phyloP scores from a whole-genome alignment of 306 rosid species.

The Sechiopsis laciniata region DNA sequence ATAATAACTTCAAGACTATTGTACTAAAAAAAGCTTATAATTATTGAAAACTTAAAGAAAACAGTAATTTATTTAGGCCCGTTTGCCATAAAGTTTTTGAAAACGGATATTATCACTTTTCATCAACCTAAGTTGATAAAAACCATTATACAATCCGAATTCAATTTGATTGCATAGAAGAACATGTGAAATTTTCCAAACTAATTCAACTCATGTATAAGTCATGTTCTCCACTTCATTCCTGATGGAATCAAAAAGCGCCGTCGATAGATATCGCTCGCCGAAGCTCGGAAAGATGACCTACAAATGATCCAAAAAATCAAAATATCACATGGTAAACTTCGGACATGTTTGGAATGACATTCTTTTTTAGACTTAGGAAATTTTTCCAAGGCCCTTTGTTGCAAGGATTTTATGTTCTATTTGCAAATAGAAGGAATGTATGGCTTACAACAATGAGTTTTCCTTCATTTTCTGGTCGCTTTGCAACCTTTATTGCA shows the following conservation, averaged over 20 bases:
- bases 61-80: too few relatives aligned
- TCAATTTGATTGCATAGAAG: background rate
- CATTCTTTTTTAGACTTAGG: too few relatives aligned
- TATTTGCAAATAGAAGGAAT: conserved; percentile 24
- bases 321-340: background rate
- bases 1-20: too few relatives aligned
- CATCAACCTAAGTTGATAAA: background rate
- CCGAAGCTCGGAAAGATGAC: conserved; percentile 63
- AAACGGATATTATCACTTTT: too few relatives aligned
- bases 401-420: background rate
- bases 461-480: conserved; percentile 66
- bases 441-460: conserved; percentile 52
- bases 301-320: conserved; percentile 24
- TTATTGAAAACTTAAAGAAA: too few relatives aligned
- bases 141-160: background rate
- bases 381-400: too few relatives aligned
- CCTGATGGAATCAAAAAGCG: too few relatives aligned
- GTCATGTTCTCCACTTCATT: conserved; percentile 55
- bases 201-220: background rate
- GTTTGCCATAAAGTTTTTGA: too few relatives aligned
- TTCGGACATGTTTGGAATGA: background rate
- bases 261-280: conserved; percentile 43
- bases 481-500: conserved; percentile 56
- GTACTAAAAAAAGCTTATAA: too few relatives aligned
- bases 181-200: background rate